Conservation (phyloP, 768 basidiomycete species). For the Boletus subparvulus region DNA sequence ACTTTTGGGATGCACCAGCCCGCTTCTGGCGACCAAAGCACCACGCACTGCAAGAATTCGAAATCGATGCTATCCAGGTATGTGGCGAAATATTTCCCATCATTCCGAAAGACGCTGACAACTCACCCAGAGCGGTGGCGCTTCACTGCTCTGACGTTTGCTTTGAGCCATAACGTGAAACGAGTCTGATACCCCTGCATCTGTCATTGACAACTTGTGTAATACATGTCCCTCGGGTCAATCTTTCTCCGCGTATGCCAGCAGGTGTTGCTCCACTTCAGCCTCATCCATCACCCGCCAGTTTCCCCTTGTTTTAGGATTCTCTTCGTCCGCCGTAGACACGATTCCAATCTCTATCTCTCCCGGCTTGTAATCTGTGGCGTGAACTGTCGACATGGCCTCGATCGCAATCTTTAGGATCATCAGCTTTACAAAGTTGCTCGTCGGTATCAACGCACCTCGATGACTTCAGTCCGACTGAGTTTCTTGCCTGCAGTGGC, state of each 20-base stretch:
- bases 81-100: constrained; percentile 26
- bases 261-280: constrained; percentile 76
- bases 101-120: neutral
- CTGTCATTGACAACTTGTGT: neutral
- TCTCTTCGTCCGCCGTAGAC: constrained; percentile 72
- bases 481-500: constrained; percentile 72
- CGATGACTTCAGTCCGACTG: constrained; percentile 78
- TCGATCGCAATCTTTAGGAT: constrained; percentile 82
- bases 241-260: constrained; percentile 90
- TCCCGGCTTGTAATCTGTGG: constrained; percentile 92
- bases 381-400: constrained; percentile 88
- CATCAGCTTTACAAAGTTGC: neutral
- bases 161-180: neutral
- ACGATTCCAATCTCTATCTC: constrained; percentile 97
- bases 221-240: constrained; percentile 35
- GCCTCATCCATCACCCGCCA: constrained; percentile 79
- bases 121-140: constrained; percentile 57
- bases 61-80: constrained; percentile 70
- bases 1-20: constrained; percentile 69
- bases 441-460: constrained; percentile 52
- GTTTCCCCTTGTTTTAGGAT: constrained; percentile 63
- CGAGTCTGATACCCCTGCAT: neutral
- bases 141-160: constrained; percentile 43
- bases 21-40: constrained; percentile 54
- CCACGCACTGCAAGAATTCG: constrained; percentile 49